Evolutionary conservation across 768 basidiomycete species (phyloP), one percentile per base, ranked within the genome.

Genomic region (Tephrocybe rancida): DNA sequence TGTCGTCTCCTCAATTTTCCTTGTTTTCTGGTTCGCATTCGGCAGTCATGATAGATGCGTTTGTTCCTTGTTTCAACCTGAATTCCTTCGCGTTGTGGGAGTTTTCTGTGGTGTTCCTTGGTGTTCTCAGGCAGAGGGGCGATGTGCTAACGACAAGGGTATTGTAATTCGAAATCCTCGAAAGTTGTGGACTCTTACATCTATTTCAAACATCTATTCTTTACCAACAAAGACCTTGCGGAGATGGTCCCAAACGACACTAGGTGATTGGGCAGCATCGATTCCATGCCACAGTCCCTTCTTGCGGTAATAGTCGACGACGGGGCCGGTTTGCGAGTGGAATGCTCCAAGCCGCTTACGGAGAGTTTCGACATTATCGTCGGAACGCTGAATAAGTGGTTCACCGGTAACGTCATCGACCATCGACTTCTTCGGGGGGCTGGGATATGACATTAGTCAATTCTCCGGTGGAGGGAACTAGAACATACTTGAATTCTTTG

Each of bases 361-460:
- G 48, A 99, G 81, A 11, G 95, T 92, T 70, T 97, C 93, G 56
- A 94, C 92, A 60, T 98, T 99, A 76, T 99, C 97, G 70, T 99
- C 97, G 8, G 95, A 94, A 58, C 97, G 90, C 71, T 98, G 96
- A 64, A 96, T 88, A 60, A 99, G 84, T 32, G 94, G 92, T 73
- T 99, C 96, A 53, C 97, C 97, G 3, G 95, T 91, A 30, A 90
- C 77, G 70, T 99, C 97, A 73, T 99, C 97, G 18, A 80, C 80
- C 80, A 92, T 89, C n/a, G 86, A 64, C 74, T 97, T 98, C 81
- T 98, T 98, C 26, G 97, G 97, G 5, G 97, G 97, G 75, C 95
- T 99, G 67, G 49, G 55, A 60, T 32, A 45, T 14, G 24, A 55
- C 22, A 54, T 59, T 56, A 58, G 57, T 48, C 39, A 56, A 41